Conservation (phyloP, 352 stramenopile genomes). For the Pythium apleroticum region DNA sequence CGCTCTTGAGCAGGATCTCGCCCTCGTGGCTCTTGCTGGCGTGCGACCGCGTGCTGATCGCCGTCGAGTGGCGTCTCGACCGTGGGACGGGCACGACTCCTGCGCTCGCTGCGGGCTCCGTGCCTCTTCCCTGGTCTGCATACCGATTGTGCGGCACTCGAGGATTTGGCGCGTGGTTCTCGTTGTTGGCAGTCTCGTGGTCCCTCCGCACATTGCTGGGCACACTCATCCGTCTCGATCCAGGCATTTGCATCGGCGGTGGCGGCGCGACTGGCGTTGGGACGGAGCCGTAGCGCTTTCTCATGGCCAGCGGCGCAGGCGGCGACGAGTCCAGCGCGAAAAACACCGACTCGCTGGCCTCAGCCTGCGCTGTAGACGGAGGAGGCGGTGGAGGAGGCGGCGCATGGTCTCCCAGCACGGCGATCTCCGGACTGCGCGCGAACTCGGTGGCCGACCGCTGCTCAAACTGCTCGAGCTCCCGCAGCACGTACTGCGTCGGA, state of each 20-base stretch:
- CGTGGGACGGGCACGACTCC: slow-evolving; percentile 9
- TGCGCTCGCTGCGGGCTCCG: background rate
- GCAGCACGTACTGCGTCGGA: slow-evolving; percentile 42
- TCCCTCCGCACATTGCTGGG: background rate
- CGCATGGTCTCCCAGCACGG: slow-evolving; percentile 13
- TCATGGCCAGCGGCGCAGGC: background rate
- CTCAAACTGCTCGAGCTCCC: slow-evolving; percentile 41
- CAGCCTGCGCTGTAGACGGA: background rate
- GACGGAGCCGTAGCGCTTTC: slow-evolving; percentile 20
- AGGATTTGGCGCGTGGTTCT: slow-evolving; percentile 13
- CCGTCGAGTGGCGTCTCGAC: slow-evolving; percentile 5
- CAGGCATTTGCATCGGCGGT: background rate
- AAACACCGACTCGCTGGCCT: slow-evolving; percentile 15
- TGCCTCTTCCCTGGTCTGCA: background rate
- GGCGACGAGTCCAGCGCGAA: slow-evolving; percentile 24
- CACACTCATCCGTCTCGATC: slow-evolving; percentile 6
- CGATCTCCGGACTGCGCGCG: slow-evolving; percentile 17
- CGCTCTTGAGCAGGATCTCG: slow-evolving; percentile 29
- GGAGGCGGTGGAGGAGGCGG: slow-evolving; percentile 17
- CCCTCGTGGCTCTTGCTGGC: slow-evolving; percentile 13
- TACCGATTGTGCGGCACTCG: slow-evolving; percentile 1
- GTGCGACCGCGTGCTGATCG: slow-evolving; percentile 11
- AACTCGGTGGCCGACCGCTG: slow-evolving; percentile 21
- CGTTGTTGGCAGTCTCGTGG: background rate
- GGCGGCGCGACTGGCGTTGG: slow-evolving; percentile 7